phyloP scores from a whole-genome alignment of 2,329 filamentous ascomycete genomes.

The Neonectria ditissima region DNA sequence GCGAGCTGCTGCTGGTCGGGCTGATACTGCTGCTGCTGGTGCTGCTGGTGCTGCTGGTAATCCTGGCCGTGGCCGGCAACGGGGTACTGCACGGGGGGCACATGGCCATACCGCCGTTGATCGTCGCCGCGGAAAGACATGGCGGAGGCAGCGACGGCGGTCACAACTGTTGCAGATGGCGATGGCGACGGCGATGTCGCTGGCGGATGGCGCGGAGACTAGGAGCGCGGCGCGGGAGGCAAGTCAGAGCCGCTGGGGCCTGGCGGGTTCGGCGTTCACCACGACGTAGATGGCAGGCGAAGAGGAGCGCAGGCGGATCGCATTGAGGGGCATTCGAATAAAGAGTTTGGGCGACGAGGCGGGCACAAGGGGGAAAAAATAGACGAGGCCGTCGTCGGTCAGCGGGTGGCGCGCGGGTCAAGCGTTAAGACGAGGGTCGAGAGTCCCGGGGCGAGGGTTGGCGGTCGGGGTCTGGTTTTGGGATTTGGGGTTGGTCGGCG shows the following conservation, averaged over 20 bases:
- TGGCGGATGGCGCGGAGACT: slow-evolving; percentile 18
- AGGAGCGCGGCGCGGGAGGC: slow-evolving; percentile 25
- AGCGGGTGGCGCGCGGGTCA: slow-evolving; percentile 29
- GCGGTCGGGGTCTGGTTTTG: slow-evolving; percentile 32
- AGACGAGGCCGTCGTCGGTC: slow-evolving; percentile 26
- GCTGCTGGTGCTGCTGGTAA: slow-evolving; percentile 49
- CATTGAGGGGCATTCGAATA: slow-evolving; percentile 42
- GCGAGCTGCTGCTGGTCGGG: slow-evolving; percentile 46
- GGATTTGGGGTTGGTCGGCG: slow-evolving; percentile 25
- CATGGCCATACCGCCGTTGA: slow-evolving; percentile 73
- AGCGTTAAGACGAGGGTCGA: slow-evolving; percentile 20
- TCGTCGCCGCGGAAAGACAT: slow-evolving; percentile 76
- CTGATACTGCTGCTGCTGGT: slow-evolving; percentile 51
- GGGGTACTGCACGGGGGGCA: slow-evolving; percentile 74
- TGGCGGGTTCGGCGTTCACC: slow-evolving; percentile 42
- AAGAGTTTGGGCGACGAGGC: slow-evolving; percentile 7
- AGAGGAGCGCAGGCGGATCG: slow-evolving; percentile 38
- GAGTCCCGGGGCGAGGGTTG: slow-evolving; percentile 22
- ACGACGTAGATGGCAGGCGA: slow-evolving; percentile 42
- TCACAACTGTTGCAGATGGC: slow-evolving; percentile 9
- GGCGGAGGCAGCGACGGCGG: slow-evolving; percentile 28
- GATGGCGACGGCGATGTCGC: slow-evolving; percentile 29
- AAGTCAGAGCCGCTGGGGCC: slow-evolving; percentile 38
- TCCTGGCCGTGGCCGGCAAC: slow-evolving; percentile 55
- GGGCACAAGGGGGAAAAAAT: slow-evolving; percentile 32